Percentiles rank a stretch among this genome's conserved stretches.
These are phyloP conservation scores for Pichia thaimueangensis DNA, from an alignment of 805 yeast species.

Conservation along the genomic window DNA sequence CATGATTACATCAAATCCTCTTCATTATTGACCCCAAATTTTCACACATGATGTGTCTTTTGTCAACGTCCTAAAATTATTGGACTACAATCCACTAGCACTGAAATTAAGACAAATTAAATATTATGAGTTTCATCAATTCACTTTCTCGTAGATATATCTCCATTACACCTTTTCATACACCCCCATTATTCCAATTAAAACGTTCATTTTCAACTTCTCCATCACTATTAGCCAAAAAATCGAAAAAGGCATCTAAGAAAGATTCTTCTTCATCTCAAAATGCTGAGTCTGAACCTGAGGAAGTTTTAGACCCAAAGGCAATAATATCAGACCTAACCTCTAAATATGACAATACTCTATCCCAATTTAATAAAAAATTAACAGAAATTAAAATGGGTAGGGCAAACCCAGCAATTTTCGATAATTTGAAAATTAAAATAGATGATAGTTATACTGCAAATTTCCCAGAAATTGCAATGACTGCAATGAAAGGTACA, in stretches of 20 bases:
- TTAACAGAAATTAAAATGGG: constrained; percentile 65
- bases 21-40: no score
- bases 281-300: constrained; percentile 18
- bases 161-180: no score
- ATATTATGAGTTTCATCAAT: no score
- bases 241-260: constrained; percentile 12
- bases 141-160: no score
- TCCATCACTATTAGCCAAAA: constrained; percentile 11
- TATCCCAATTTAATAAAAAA: constrained; percentile 48
- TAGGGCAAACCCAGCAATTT: constrained; percentile 57
- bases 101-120: no score
- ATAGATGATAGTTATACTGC: constrained; percentile 41
- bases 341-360: constrained; percentile 38
- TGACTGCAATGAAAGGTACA: constrained; percentile 58
- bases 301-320: constrained; percentile 27
- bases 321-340: constrained; percentile 34
- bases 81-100: no score
- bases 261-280: constrained; percentile 11
- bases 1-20: no score
- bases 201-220: constrained; percentile 9
- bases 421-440: constrained; percentile 51
- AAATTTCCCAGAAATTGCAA: constrained; percentile 57
- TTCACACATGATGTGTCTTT: no score
- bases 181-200: not conserved
- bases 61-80: no score